Evolutionary conservation across 768 basidiomycete genomes (phyloP).

Genomic region (Naganishia randhawae): DNA sequence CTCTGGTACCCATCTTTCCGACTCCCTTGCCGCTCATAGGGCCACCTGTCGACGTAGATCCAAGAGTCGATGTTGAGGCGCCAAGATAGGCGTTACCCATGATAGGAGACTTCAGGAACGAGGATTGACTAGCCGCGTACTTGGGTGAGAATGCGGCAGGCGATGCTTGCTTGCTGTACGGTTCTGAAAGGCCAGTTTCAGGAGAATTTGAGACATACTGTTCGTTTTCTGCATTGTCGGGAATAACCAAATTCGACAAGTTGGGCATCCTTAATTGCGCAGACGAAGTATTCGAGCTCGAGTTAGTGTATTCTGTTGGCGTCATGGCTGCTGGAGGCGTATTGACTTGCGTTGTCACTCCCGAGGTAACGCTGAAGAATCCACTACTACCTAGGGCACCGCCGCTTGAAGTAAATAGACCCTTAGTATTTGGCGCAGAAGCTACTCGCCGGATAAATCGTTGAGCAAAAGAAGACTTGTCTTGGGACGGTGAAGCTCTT

Average conservation of each 20-base stretch:
- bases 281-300: background rate
- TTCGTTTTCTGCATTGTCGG: background rate
- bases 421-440: slow-evolving; percentile 93
- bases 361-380: slow-evolving; percentile 12
- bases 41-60: slow-evolving; percentile 8
- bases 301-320: background rate
- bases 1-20: background rate
- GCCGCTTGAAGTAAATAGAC: slow-evolving; percentile 59
- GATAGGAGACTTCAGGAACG: slow-evolving; percentile 1
- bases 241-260: background rate
- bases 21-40: slow-evolving; percentile 4
- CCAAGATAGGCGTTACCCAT: slow-evolving; percentile 7
- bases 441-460: slow-evolving; percentile 93
- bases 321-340: slow-evolving; percentile 16
- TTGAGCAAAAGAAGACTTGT: slow-evolving; percentile 55
- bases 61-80: slow-evolving; percentile 13
- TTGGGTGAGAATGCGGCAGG: slow-evolving; percentile 4
- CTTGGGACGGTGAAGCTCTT: slow-evolving; percentile 14
- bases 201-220: background rate
- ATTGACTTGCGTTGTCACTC: slow-evolving; percentile 6
- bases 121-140: background rate
- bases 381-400: slow-evolving; percentile 7
- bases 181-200: background rate
- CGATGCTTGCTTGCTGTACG: slow-evolving; percentile 3
- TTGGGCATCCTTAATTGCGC: background rate